A percentile compares a stretch with the other conserved stretches of the same genome.
phyloP scores from a whole-genome alignment of 1,284 basidiomycete species.

The Phylloporus sp. region DNA sequence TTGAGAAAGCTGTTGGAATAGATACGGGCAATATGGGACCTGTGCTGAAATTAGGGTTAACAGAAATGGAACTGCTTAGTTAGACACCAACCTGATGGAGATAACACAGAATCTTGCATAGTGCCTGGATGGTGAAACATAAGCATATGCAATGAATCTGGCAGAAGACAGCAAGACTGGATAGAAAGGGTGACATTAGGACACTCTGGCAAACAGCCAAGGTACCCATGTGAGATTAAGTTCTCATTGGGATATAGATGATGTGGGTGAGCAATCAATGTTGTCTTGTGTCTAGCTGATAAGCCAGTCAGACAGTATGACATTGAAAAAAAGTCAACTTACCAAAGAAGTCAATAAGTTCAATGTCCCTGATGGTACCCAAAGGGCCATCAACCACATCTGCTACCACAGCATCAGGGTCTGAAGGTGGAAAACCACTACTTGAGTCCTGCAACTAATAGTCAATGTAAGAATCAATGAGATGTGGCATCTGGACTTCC shows the following conservation, averaged over 20 bases:
- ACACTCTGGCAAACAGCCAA: neutral
- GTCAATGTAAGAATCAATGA: neutral
- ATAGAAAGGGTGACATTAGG: neutral
- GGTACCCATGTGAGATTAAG: neutral
- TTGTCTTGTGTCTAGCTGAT: neutral
- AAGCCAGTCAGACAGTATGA: no score
- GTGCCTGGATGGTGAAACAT: neutral
- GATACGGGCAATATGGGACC: neutral
- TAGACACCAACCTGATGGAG: neutral
- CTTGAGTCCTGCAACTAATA: neutral
- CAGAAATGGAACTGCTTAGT: neutral
- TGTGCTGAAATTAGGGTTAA: no score
- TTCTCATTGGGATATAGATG: neutral
- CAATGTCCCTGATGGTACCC: neutral
- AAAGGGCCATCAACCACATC: neutral
- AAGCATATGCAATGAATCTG: neutral
- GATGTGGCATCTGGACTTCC: neutral
- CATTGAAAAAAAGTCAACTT: neutral
- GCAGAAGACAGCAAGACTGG: neutral
- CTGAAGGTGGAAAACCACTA: neutral
- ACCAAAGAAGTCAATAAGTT: constrained; percentile 1
- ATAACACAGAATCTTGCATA: neutral
- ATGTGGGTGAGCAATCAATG: neutral
- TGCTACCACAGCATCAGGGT: neutral
- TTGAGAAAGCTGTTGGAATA: no score